A percentile compares a stretch with the other conserved stretches of the same genome.
Evolutionary conservation across 2,329 filamentous ascomycete genomes (phyloP).

Genomic region (Calonectria hongkongensis): DNA sequence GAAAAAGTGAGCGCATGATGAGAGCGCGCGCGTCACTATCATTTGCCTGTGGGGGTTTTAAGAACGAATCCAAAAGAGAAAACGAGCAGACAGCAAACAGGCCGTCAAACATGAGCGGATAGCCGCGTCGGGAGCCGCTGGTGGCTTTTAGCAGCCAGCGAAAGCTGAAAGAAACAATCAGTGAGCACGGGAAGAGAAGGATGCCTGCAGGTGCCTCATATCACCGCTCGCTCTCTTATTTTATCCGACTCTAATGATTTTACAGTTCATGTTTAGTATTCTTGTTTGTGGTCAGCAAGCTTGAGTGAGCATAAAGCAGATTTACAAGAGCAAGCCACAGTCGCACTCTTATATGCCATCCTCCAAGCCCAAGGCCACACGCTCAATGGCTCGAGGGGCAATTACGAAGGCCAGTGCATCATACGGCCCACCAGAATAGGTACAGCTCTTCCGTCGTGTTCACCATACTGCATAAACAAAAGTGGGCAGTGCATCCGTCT

Average conservation of each 20-base stretch:
- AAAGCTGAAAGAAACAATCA: conserved; percentile 23
- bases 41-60: conserved; percentile 1
- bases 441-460: conserved; percentile 13
- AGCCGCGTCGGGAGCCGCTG: background rate
- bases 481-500: background rate
- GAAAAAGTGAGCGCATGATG: background rate
- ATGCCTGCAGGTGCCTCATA: conserved; percentile 17
- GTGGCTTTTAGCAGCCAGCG: background rate
- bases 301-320: background rate
- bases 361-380: conserved; percentile 14
- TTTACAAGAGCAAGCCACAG: background rate
- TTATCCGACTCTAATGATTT: background rate
- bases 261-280: background rate
- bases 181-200: conserved; percentile 19
- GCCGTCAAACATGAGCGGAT: conserved; percentile 21
- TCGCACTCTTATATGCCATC: conserved; percentile 10
- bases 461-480: background rate
- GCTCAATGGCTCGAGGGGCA: background rate
- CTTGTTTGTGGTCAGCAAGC: background rate
- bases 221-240: conserved; percentile 13
- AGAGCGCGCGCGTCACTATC: background rate
- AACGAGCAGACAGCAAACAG: conserved; percentile 11
- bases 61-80: background rate
- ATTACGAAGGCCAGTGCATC: conserved; percentile 22
- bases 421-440: background rate